phyloP scores from a whole-genome alignment of 2,329 filamentous ascomycete species.

The Alternaria solani region DNA sequence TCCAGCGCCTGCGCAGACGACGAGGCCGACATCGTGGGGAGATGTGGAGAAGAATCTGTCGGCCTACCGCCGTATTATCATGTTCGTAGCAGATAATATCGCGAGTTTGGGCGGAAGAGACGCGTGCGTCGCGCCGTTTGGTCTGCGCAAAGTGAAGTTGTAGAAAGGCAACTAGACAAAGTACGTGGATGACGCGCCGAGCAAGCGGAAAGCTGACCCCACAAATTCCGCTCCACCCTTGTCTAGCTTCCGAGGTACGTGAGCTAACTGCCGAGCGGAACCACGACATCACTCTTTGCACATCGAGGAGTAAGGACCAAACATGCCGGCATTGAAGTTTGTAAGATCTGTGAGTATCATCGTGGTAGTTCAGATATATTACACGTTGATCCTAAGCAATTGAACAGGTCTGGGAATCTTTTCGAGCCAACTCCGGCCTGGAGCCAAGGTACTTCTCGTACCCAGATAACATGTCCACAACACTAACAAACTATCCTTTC shows the following conservation, averaged over 20 bases:
- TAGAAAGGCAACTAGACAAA: constrained; percentile 17
- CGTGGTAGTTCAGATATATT: neutral
- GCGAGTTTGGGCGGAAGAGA: constrained; percentile 11
- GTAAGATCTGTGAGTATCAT: constrained; percentile 66
- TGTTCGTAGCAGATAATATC: constrained; percentile 24
- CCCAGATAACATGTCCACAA: neutral
- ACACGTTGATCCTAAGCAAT: neutral
- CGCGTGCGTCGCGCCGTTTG: constrained; percentile 21
- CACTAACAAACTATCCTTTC: neutral
- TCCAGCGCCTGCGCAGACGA: constrained; percentile 74
- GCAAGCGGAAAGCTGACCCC: constrained; percentile 24
- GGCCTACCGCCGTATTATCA: constrained; percentile 44
- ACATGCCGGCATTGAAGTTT: constrained; percentile 63
- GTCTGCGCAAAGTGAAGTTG: constrained; percentile 11
- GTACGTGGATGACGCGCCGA: constrained; percentile 34
- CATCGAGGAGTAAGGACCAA: constrained; percentile 1
- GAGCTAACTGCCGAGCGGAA: constrained; percentile 31
- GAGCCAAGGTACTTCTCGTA: constrained; percentile 75
- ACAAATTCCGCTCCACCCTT: constrained; percentile 31
- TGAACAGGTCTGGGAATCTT: constrained; percentile 80
- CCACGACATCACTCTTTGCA: constrained; percentile 34
- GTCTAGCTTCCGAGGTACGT: constrained; percentile 24
- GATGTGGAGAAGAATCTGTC: constrained; percentile 38
- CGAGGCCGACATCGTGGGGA: constrained; percentile 58
- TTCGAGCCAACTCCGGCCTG: constrained; percentile 83